A percentile compares a stretch with the other conserved stretches of the same genome.
Conservation (phyloP, 192 early-diverging fungal species). For the Umbelopsis ramanniana region DNA sequence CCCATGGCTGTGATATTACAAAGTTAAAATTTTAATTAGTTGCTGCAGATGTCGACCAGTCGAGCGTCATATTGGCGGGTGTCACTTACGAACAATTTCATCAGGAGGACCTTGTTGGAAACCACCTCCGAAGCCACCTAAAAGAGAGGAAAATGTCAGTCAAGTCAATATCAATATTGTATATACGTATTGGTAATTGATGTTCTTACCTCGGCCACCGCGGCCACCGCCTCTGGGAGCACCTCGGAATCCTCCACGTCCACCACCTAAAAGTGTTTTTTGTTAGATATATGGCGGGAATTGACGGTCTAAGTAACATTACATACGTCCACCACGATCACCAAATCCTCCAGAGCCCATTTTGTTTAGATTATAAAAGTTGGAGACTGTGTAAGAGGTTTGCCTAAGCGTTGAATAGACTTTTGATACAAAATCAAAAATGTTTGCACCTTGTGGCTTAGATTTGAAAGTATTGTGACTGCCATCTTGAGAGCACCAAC, state of each 20-base stretch:
- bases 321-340: slow-evolving; percentile 32
- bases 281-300: neutral
- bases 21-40: neutral
- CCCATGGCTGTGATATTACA: slow-evolving; percentile 72
- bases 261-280: slow-evolving; percentile 11
- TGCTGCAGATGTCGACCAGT: neutral
- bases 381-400: slow-evolving; percentile 15
- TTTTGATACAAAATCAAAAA: slow-evolving; percentile 23
- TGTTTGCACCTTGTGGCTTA: slow-evolving; percentile 24
- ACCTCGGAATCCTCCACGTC: slow-evolving; percentile 17
- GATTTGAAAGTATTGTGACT: neutral
- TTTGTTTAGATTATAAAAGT: slow-evolving; percentile 26
- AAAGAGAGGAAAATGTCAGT: slow-evolving; percentile 6
- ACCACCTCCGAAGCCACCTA: slow-evolving; percentile 31
- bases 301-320: neutral
- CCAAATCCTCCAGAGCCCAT: slow-evolving; percentile 40
- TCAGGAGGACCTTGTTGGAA: slow-evolving; percentile 37
- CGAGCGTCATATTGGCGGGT: too few species aligned
- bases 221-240: slow-evolving; percentile 30
- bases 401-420: slow-evolving; percentile 11
- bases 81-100: slow-evolving; percentile 42
- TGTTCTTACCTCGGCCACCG: slow-evolving; percentile 22
- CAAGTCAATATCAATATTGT: neutral
- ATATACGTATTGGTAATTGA: neutral
- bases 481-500: neutral